Evolutionary conservation across 345 rosid species (phyloP).

Genomic region (Moricandia moricandioides): DNA sequence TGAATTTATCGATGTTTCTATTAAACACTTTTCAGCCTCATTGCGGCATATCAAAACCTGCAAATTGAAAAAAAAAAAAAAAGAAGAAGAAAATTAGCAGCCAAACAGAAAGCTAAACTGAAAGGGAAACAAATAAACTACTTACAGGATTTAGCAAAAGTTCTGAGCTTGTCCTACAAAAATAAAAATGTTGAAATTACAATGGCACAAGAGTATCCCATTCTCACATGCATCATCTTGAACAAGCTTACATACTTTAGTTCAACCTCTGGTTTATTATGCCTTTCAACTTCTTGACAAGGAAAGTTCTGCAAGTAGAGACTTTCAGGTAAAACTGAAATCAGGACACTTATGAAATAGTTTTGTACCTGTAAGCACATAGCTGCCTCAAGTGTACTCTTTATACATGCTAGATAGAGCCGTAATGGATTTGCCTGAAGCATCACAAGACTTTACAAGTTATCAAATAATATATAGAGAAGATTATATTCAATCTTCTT

Average conservation of each 20-base stretch:
- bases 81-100: background rate
- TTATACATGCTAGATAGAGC: constrained; percentile 75
- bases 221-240: constrained; percentile 31
- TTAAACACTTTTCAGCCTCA: constrained; percentile 94
- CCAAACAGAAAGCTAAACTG: background rate
- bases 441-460: background rate
- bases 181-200: background rate
- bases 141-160: constrained; percentile 94
- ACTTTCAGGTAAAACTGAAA: constrained; percentile 19
- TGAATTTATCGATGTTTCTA: constrained; percentile 94
- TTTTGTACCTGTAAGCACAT: constrained; percentile 81
- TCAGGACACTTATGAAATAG: background rate
- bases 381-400: constrained; percentile 91
- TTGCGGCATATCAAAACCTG: constrained; percentile 94
- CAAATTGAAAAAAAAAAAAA: constrained; percentile 2
- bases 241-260: constrained; percentile 65
- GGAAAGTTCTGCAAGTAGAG: constrained; percentile 77
- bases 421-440: constrained; percentile 69
- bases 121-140: constrained; percentile 18
- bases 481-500: too few species aligned
- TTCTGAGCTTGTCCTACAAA: constrained; percentile 88
- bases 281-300: constrained; percentile 99
- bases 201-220: constrained; percentile 14
- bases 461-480: too few species aligned
- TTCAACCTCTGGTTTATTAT: constrained; percentile 99